Base-by-base conservation (phyloP, 257 asterid genomes). In the Echites panduratus region DNA sequence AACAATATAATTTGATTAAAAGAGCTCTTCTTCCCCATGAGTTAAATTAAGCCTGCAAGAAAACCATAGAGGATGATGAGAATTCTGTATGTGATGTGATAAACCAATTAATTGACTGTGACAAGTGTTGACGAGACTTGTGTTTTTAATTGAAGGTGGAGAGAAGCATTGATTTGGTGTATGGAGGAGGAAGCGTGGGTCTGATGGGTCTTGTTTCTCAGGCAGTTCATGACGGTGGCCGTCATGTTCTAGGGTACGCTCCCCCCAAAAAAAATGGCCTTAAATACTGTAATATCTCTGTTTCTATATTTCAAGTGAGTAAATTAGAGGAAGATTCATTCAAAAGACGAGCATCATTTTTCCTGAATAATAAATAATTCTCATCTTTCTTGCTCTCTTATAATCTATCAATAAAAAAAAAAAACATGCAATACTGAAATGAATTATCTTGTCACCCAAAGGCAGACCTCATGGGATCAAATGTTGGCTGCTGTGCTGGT, bases 101-200 rank as follows among this genome's bases (percentile, higher is more conserved):
- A n/a, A 20, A 53, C 17, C 26, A 32, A 32, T 32, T 32, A 32
- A 32, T 56, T 56, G 63, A 0, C 79, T 1, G 6, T 75, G 86
- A 83, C 85, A 79, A 86, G 81, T 84, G 82, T 82, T 71, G 43
- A 66, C 73, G 20, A 69, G 4, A 77, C 75, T 79, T 45, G 49
- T 77, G 73, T 50, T 66, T 70, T 50, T 58, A 45, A 45, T 61
- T 76, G 85, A 80, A 93, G 98, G 98, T 93, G 85, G 96, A 90
- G 80, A 89, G 83, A 81, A 89, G 88, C 82, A 90, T 93, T 84
- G 95, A 90, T 88, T 89, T 93, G 88, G 98, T 93, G 8, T 93
- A 93, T 85, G 98, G 98, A 82, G 98, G 98, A 75, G 98, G 98
- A 78, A 93, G 98, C 90, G 90, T 93, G 88, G 98, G 98, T 67